These are phyloP conservation scores for Erodium maritimum DNA, from an alignment of 345 rosid species.

Conservation along the genomic window DNA sequence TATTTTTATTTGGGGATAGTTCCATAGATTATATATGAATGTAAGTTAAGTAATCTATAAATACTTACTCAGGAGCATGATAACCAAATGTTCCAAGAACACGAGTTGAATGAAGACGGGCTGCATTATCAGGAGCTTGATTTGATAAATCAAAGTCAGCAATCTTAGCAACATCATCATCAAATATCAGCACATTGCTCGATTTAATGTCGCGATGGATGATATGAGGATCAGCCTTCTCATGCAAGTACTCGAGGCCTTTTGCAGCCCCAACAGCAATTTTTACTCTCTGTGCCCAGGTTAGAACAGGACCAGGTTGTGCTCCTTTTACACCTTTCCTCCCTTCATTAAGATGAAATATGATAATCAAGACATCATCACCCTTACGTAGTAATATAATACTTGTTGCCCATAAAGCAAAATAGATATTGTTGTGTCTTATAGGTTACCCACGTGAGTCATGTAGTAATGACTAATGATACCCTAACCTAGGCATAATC, in stretches of 20 bases:
- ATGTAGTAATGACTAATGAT: background rate
- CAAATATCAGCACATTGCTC: conserved; percentile 71
- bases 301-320: conserved; percentile 61
- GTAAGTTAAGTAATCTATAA: conserved; percentile 7
- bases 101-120: conserved; percentile 90
- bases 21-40: background rate
- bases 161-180: conserved; percentile 77
- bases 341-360: conserved; percentile 23
- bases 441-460: too few species aligned
- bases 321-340: conserved; percentile 88
- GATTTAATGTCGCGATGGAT: conserved; percentile 87
- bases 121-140: conserved; percentile 88
- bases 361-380: background rate
- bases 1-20: background rate
- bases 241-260: conserved; percentile 94
- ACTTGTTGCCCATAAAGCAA: too few species aligned
- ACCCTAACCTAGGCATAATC: background rate
- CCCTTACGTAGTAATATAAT: too few species aligned
- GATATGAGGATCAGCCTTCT: conserved; percentile 59
- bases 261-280: conserved; percentile 84
- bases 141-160: conserved; percentile 88
- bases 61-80: conserved; percentile 93
- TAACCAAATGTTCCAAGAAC: conserved; percentile 94
- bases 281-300: conserved; percentile 89
- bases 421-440: too few species aligned